These are phyloP conservation scores for Anethum foeniculum DNA, from an alignment of 140 eudicot species.

Conservation along the genomic window DNA sequence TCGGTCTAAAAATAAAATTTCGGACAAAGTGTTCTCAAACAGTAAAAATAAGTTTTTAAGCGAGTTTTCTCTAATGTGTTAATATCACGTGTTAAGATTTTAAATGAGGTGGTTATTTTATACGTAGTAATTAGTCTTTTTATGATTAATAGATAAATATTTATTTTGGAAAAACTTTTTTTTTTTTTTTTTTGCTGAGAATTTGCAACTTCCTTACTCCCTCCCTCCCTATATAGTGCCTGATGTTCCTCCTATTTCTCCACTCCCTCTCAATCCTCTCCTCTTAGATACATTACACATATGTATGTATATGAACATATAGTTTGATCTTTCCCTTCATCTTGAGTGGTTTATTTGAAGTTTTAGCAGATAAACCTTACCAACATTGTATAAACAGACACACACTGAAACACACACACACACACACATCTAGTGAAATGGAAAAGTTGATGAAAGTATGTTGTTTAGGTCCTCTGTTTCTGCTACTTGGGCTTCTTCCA, in stretches of 20 bases:
- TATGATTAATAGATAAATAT: too few relatives aligned
- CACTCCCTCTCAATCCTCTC: constrained; percentile 16
- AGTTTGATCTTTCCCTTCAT: background rate
- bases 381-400: constrained; percentile 17
- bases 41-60: too few relatives aligned
- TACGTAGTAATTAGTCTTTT: too few relatives aligned
- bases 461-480: constrained; percentile 38
- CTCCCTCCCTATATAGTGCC: constrained; percentile 32
- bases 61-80: too few relatives aligned
- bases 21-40: too few relatives aligned
- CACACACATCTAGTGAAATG: constrained; percentile 11
- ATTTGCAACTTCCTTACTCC: constrained; percentile 34
- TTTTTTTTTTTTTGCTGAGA: too few relatives aligned
- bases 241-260: constrained; percentile 21
- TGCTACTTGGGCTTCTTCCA: constrained; percentile 34
- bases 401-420: too few relatives aligned
- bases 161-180: too few relatives aligned
- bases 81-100: too few relatives aligned
- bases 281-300: constrained; percentile 7
- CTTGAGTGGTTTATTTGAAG: constrained; percentile 28
- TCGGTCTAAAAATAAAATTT: too few relatives aligned
- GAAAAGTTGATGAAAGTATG: constrained; percentile 25
- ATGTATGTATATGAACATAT: background rate
- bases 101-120: too few relatives aligned
- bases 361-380: constrained; percentile 38